phyloP scores from a whole-genome alignment of 805 yeast species.

The Yamadazyma paraphyllophila region DNA sequence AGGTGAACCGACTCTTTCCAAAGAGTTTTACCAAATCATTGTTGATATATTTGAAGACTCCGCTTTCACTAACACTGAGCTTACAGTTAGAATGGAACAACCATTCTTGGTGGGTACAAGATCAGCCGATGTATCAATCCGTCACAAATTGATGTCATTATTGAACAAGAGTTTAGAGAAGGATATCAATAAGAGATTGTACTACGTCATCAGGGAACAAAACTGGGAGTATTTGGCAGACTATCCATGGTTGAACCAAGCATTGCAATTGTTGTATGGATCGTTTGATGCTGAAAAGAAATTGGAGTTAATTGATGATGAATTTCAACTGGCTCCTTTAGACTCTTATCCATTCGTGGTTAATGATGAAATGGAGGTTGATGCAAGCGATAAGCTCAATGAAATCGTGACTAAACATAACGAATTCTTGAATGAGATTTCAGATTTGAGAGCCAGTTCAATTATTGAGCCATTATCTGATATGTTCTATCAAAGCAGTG shows the following conservation, averaged over 20 bases:
- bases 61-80: conserved; percentile 74
- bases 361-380: conserved; percentile 28
- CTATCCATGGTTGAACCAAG: conserved; percentile 93
- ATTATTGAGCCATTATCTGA: conserved; percentile 73
- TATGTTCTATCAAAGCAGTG: conserved; percentile 77
- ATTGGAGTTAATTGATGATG: conserved; percentile 45
- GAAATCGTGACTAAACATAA: conserved; percentile 26
- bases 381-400: conserved; percentile 20
- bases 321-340: conserved; percentile 54
- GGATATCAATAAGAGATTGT: conserved; percentile 73
- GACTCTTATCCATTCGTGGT: conserved; percentile 36
- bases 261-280: conserved; percentile 80
- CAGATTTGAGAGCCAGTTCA: conserved; percentile 50
- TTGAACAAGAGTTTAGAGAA: conserved; percentile 74
- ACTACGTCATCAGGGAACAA: conserved; percentile 89
- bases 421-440: conserved; percentile 27
- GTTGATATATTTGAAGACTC: conserved; percentile 84
- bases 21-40: conserved; percentile 80
- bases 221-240: conserved; percentile 96
- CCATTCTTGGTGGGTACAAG: conserved; percentile 94
- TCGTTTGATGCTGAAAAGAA: conserved; percentile 56
- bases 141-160: conserved; percentile 76
- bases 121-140: conserved; percentile 67
- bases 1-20: conserved; percentile 76
- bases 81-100: conserved; percentile 93